phyloP scores from a whole-genome alignment of 768 basidiomycete genomes.

The Gelatoporia subvermispora region DNA sequence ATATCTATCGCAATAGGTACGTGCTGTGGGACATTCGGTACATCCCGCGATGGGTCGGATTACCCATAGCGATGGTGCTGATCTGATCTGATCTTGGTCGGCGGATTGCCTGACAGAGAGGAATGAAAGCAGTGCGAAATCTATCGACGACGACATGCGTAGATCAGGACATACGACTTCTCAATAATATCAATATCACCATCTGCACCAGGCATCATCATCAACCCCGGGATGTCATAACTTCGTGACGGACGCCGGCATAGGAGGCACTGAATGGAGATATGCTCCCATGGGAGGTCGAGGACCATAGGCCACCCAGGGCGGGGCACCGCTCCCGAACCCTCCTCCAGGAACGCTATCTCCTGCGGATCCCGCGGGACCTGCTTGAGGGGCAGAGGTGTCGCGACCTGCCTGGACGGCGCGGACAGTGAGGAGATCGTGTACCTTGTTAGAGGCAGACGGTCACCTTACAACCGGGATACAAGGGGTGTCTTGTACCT shows the following conservation, averaged over 20 bases:
- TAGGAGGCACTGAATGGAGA: constrained; percentile 2
- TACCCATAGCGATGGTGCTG: no score
- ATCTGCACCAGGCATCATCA: neutral
- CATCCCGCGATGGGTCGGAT: no score
- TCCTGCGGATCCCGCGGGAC: neutral
- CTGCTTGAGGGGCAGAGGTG: neutral
- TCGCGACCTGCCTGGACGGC: constrained; percentile 1
- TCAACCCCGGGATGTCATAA: constrained; percentile 3
- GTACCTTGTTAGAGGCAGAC: constrained; percentile 4
- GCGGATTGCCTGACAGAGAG: no score
- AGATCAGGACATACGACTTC: neutral
- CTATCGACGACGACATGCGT: no score
- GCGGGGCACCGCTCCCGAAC: constrained; percentile 1
- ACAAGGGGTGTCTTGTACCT: constrained; percentile 14
- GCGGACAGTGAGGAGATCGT: constrained; percentile 15
- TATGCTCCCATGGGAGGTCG: constrained; percentile 5
- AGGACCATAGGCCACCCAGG: constrained; percentile 11
- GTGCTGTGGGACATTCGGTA: no score
- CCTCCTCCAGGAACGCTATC: neutral
- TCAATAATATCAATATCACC: neutral
- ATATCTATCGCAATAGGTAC: no score
- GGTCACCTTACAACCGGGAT: neutral
- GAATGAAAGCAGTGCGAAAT: no score
- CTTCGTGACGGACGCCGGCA: constrained; percentile 10
- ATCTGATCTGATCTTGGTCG: no score